These are phyloP conservation scores for Onygenales sp. DNA, from an alignment of 2,329 filamentous ascomycete species.

Conservation along the genomic window DNA sequence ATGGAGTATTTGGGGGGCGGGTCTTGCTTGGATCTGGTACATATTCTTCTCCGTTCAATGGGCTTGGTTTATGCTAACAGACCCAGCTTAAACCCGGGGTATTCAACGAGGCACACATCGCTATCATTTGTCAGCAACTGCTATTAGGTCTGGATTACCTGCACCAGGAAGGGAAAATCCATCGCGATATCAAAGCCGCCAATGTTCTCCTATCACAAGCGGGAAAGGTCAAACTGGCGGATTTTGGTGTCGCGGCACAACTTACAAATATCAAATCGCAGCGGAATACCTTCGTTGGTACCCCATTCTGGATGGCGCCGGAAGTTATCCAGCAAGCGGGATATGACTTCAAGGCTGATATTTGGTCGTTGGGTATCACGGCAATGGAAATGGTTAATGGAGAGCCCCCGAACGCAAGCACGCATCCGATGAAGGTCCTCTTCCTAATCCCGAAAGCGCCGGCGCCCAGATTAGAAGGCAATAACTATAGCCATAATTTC, in stretches of 20 bases:
- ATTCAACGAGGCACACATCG: constrained; percentile 83
- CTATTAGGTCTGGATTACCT: constrained; percentile 86
- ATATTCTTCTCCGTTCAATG: constrained; percentile 16
- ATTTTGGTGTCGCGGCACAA: constrained; percentile 95
- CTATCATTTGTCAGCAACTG: constrained; percentile 87
- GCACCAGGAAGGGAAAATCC: constrained; percentile 88
- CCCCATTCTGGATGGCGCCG: constrained; percentile 94
- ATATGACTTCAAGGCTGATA: constrained; percentile 82
- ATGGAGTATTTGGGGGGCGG: constrained; percentile 97
- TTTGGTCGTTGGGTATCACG: constrained; percentile 88
- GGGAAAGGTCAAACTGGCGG: constrained; percentile 89
- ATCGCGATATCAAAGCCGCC: constrained; percentile 92
- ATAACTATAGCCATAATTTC: constrained; percentile 74
- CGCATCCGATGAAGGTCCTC: constrained; percentile 88
- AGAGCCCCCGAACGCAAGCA: constrained; percentile 76
- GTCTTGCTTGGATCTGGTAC: constrained; percentile 85
- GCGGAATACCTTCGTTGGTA: constrained; percentile 94
- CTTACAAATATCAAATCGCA: constrained; percentile 96
- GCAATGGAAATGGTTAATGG: constrained; percentile 83
- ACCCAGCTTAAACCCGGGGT: constrained; percentile 74
- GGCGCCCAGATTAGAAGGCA: constrained; percentile 73
- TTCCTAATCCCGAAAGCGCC: constrained; percentile 85
- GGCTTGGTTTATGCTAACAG: neutral
- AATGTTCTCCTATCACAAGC: constrained; percentile 87
- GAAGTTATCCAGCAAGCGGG: constrained; percentile 85